A percentile compares a stretch with the other conserved stretches of the same genome.
phyloP scores from a whole-genome alignment of 2,329 filamentous ascomycete genomes.

The Alternaria rosae region DNA sequence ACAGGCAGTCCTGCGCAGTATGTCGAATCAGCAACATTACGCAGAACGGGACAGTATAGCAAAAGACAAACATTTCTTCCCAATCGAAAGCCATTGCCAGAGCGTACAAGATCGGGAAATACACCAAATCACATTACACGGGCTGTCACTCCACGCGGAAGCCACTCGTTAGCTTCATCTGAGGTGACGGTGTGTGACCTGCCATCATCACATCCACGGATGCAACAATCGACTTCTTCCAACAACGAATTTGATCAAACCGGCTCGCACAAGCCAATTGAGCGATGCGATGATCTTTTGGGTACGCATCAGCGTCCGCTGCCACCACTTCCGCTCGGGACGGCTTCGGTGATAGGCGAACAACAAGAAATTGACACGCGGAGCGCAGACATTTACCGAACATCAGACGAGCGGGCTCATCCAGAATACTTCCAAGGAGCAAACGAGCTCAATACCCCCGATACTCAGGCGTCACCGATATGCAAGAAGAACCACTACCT shows the following conservation, averaged over 20 bases:
- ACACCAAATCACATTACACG: slow-evolving; percentile 23
- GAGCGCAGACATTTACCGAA: background rate
- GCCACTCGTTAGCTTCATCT: slow-evolving; percentile 10
- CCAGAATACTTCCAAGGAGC: background rate
- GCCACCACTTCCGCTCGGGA: slow-evolving; percentile 20
- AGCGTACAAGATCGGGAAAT: slow-evolving; percentile 4
- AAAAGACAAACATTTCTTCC: slow-evolving; percentile 1
- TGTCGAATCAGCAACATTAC: background rate
- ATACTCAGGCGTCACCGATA: background rate
- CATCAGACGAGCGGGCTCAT: background rate
- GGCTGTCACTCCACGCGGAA: slow-evolving; percentile 21
- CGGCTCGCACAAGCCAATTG: background rate
- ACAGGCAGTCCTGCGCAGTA: background rate
- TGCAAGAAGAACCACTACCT: background rate
- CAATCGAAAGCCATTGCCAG: background rate
- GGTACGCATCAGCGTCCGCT: slow-evolving; percentile 14
- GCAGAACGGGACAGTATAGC: slow-evolving; percentile 1
- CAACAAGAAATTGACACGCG: background rate
- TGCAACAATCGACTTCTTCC: slow-evolving; percentile 15
- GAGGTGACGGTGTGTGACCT: slow-evolving; percentile 18
- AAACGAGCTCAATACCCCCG: background rate
- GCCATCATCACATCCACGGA: slow-evolving; percentile 22
- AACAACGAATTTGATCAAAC: background rate
- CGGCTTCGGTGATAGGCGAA: background rate
- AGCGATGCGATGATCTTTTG: background rate